A percentile compares a stretch with the other conserved stretches of the same genome.
Conservation (phyloP, 495 filamentous ascomycete genomes). For the Xylaria longipes region DNA sequence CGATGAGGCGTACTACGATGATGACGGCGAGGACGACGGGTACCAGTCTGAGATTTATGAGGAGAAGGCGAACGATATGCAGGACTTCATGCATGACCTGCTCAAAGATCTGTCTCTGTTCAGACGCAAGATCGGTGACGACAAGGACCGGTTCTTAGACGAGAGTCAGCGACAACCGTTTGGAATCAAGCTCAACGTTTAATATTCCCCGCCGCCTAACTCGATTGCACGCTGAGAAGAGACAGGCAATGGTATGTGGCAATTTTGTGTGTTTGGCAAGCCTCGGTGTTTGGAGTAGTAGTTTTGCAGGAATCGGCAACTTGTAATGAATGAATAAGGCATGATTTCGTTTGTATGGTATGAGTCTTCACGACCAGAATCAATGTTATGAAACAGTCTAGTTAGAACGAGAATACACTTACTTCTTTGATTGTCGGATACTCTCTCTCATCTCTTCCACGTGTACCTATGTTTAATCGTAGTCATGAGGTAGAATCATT, state of each 20-base stretch:
- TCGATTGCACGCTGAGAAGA: not conserved
- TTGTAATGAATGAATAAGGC: constrained; percentile 6
- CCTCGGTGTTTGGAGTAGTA: constrained; percentile 25
- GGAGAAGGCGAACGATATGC: constrained; percentile 61
- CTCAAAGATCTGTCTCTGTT: constrained; percentile 82
- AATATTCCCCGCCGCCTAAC: not conserved
- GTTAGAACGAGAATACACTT: constrained; percentile 17
- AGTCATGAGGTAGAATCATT: constrained; percentile 20
- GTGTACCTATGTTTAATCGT: not conserved
- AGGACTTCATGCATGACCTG: constrained; percentile 71
- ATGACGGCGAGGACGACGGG: constrained; percentile 51
- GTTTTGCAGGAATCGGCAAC: constrained; percentile 9
- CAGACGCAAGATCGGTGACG: constrained; percentile 81
- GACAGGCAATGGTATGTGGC: not conserved
- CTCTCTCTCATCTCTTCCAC: not conserved
- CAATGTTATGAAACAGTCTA: not conserved
- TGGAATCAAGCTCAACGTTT: constrained; percentile 37
- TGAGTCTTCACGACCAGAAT: not conserved
- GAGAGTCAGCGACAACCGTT: constrained; percentile 40
- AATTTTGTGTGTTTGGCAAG: constrained; percentile 24
- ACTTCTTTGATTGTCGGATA: constrained; percentile 6
- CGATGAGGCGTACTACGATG: constrained; percentile 49
- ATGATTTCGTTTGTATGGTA: constrained; percentile 23
- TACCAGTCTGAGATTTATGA: constrained; percentile 57
- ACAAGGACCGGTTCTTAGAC: constrained; percentile 62